A percentile compares a stretch with the other conserved stretches of the same genome.
Evolutionary conservation across 208 protist genomes (phyloP).

Genomic region (Crithidia brevicula): DNA sequence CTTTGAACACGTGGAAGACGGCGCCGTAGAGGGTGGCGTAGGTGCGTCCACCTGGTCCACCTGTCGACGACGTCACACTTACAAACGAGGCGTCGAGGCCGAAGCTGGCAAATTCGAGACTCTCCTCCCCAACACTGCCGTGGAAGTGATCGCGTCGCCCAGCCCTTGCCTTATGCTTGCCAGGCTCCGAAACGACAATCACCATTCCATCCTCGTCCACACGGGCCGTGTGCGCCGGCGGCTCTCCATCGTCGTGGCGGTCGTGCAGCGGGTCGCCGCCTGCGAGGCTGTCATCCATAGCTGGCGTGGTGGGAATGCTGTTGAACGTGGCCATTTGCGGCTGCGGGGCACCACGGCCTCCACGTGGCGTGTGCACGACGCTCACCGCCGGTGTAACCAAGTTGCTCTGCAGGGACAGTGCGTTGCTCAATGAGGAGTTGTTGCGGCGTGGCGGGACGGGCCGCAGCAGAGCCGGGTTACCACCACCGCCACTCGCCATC

Average conservation of each 20-base stretch:
- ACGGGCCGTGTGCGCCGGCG: not conserved
- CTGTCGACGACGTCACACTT: slow-evolving; percentile 27
- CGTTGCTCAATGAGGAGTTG: slow-evolving; percentile 16
- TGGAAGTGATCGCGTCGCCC: slow-evolving; percentile 12
- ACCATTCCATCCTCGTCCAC: slow-evolving; percentile 13
- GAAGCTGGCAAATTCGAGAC: slow-evolving; percentile 48
- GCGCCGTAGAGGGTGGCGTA: slow-evolving; percentile 61
- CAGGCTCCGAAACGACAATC: slow-evolving; percentile 14
- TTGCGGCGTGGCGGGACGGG: slow-evolving; percentile 6
- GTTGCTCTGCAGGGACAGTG: slow-evolving; percentile 19
- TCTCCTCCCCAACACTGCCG: slow-evolving; percentile 23
- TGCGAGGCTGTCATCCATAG: not conserved
- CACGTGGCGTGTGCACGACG: slow-evolving; percentile 19
- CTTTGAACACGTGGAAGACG: slow-evolving; percentile 89
- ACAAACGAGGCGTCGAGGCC: slow-evolving; percentile 51
- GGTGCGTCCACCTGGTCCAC: not conserved
- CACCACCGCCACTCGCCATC: not conserved
- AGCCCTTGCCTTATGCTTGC: not conserved
- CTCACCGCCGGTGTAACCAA: slow-evolving; percentile 11
- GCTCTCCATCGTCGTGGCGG: not conserved
- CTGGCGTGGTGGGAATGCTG: slow-evolving; percentile 16
- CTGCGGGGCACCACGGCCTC: not conserved
- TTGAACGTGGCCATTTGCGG: slow-evolving; percentile 13
- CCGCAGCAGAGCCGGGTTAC: not conserved
- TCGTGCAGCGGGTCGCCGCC: slow-evolving; percentile 9